Evolutionary conservation across 192 early-diverging fungal genomes (phyloP).

Genomic region (Haplosporangium gracile): DNA sequence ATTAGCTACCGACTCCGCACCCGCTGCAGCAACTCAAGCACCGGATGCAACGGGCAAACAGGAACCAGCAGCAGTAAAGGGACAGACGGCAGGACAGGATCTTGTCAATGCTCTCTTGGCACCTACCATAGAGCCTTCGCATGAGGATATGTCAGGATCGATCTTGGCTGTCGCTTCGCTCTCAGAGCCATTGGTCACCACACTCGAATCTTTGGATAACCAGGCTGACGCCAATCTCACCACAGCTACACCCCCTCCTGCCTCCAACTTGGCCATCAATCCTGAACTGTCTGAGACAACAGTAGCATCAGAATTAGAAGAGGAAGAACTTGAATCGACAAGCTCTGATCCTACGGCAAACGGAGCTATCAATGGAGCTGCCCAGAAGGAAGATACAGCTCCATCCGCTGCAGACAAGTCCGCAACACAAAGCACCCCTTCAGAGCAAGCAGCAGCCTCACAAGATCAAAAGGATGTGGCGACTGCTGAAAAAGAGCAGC

Average conservation of each 20-base stretch:
- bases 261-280: not conserved
- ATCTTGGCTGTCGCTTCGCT: slow-evolving; percentile 38
- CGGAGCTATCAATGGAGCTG: not conserved
- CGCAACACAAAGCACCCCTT: not conserved
- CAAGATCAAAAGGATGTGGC: not conserved
- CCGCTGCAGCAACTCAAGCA: not conserved
- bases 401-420: not conserved
- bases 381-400: not conserved
- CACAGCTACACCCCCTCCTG: not conserved
- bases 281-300: not conserved
- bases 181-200: slow-evolving; percentile 35
- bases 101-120: not conserved
- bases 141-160: slow-evolving; percentile 17
- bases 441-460: not conserved
- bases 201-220: slow-evolving; percentile 23
- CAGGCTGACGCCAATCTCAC: not conserved
- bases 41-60: not conserved
- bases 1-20: not conserved
- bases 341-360: not conserved
- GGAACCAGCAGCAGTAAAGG: not conserved
- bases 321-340: not conserved
- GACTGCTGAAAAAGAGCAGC: not conserved
- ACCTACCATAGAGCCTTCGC: not conserved
- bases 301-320: not conserved
- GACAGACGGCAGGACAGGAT: not conserved